Evolutionary conservation across 805 yeast species (phyloP).

Genomic region (Candida piceae): DNA sequence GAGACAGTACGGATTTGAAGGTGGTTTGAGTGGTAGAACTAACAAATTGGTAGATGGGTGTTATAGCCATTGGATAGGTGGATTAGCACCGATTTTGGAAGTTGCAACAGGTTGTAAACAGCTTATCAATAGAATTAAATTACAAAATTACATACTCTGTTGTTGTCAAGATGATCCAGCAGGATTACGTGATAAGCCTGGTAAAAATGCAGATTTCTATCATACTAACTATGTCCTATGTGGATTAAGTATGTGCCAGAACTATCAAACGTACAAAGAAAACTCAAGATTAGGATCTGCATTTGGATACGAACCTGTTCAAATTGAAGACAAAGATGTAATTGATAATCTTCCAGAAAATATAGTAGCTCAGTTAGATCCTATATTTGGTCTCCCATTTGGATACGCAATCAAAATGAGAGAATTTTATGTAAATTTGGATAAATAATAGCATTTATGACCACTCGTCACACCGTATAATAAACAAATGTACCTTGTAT

Average conservation of each 20-base stretch:
- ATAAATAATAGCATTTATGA: no score
- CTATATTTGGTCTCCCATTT: conserved; percentile 54
- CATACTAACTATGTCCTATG: conserved; percentile 82
- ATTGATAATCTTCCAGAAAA: conserved; percentile 17
- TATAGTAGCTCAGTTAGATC: conserved; percentile 38
- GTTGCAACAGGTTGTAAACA: conserved; percentile 32
- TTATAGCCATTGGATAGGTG: conserved; percentile 95
- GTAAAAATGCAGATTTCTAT: conserved; percentile 73
- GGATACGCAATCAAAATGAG: conserved; percentile 24
- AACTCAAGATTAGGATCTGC: conserved; percentile 18
- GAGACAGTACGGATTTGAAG: conserved; percentile 71
- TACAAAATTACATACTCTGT: conserved; percentile 60
- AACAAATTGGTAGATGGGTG: conserved; percentile 96
- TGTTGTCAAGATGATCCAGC: conserved; percentile 62
- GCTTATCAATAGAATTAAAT: conserved; percentile 48
- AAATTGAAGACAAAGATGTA: conserved; percentile 12
- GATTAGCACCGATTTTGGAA: conserved; percentile 60
- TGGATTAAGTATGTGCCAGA: conserved; percentile 65
- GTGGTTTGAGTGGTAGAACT: conserved; percentile 85
- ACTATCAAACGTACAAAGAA: conserved; percentile 29
- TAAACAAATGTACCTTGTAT: no score
- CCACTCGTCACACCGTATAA: no score
- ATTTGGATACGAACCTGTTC: conserved; percentile 24
- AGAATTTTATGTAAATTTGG: neutral
- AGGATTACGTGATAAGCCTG: conserved; percentile 89